Conservation (phyloP, 306 rosid genomes). For the Ceratonia siliqua region DNA sequence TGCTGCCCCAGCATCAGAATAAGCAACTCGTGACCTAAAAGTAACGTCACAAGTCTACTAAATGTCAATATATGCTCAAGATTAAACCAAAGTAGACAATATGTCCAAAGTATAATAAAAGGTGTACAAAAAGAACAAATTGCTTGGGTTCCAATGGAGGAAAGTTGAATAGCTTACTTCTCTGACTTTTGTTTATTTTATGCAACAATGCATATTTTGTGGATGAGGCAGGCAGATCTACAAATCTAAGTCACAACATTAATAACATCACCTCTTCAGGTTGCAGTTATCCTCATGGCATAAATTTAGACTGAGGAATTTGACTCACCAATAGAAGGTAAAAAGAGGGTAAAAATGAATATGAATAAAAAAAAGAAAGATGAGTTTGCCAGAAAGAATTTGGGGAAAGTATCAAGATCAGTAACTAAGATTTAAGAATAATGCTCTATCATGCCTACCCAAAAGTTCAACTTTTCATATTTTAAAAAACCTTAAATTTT, state of each 20-base stretch:
- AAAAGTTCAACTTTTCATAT: not conserved
- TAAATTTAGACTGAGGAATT: not conserved
- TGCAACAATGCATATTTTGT: not conserved
- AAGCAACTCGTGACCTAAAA: slow-evolving; percentile 64
- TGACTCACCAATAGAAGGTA: not conserved
- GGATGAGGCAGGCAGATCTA: not conserved
- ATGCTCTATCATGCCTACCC: not conserved
- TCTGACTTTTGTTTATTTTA: not conserved
- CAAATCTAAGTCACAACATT: not conserved
- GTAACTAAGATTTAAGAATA: not conserved
- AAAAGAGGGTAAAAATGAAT: not conserved
- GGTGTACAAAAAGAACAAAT: not conserved
- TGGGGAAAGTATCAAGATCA: not conserved
- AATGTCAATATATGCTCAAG: slow-evolving; percentile 32
- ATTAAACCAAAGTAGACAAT: slow-evolving; percentile 27
- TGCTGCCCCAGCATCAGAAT: slow-evolving; percentile 74
- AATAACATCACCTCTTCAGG: not conserved
- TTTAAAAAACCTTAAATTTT: not conserved
- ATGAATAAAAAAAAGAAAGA: not conserved
- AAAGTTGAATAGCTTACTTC: not conserved
- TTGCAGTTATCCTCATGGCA: not conserved
- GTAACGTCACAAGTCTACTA: slow-evolving; percentile 38
- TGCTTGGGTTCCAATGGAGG: not conserved
- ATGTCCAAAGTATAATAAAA: not conserved
- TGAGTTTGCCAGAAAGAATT: not conserved